A percentile compares a stretch with the other conserved stretches of the same genome.
Evolutionary conservation across 305 asterid species (phyloP).

Genomic region (Rubia tinctorum): DNA sequence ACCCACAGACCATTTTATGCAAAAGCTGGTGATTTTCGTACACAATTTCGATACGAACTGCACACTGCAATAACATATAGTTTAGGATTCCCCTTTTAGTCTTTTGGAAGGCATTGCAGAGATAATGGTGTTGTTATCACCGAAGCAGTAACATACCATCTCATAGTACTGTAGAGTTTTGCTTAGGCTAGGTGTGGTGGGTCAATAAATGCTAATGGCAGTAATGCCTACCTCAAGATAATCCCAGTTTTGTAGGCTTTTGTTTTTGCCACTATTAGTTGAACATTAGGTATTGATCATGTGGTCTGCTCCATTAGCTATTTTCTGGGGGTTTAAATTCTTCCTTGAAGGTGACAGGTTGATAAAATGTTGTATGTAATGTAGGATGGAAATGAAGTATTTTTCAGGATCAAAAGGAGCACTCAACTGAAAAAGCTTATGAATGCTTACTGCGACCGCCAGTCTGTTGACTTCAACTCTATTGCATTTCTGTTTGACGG

Average conservation of each 20-base stretch:
- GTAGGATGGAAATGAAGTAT: constrained; percentile 43
- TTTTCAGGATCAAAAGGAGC: constrained; percentile 43
- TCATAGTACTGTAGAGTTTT: too few species aligned
- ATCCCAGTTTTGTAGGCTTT: neutral
- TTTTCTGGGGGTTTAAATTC: neutral
- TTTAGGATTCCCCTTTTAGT: too few species aligned
- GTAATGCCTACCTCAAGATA: too few species aligned
- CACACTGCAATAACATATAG: neutral
- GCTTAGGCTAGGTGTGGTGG: too few species aligned
- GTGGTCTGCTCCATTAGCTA: neutral
- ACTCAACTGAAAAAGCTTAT: constrained; percentile 39
- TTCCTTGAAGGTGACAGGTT: neutral
- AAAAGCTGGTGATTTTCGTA: neutral
- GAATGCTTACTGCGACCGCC: constrained; percentile 41
- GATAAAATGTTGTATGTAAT: constrained; percentile 4
- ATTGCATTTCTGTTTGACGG: constrained; percentile 44
- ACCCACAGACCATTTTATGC: neutral
- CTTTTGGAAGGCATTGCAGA: too few species aligned
- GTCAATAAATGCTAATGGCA: too few species aligned
- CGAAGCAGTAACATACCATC: too few species aligned
- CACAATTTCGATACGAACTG: neutral
- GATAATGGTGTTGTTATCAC: too few species aligned
- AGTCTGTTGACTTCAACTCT: constrained; percentile 34
- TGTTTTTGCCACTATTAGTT: neutral
- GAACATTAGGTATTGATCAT: neutral